Evolutionary conservation across 1,284 basidiomycete species (phyloP).

Genomic region (Trichosporon sp.): DNA sequence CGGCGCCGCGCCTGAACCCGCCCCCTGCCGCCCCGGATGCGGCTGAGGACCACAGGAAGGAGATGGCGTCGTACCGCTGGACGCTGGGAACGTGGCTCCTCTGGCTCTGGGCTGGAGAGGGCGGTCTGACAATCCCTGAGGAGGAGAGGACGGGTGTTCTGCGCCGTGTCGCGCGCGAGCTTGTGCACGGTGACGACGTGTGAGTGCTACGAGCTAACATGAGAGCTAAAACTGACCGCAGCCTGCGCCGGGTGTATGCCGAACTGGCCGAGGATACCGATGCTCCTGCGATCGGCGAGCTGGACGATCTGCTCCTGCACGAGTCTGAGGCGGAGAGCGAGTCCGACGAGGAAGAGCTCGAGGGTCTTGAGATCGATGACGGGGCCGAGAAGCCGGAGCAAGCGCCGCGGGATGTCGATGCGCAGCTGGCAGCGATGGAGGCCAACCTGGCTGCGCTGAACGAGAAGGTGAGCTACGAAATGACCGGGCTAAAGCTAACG

Average conservation of each 20-base stretch:
- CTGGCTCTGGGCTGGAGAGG: slow-evolving; percentile 23
- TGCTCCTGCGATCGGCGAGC: slow-evolving; percentile 5
- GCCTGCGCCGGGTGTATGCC: slow-evolving; percentile 23
- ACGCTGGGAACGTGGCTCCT: slow-evolving; percentile 32
- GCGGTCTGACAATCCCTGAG: slow-evolving; percentile 16
- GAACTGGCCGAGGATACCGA: slow-evolving; percentile 5
- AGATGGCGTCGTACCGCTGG: slow-evolving; percentile 32
- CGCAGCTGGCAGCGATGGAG: slow-evolving; percentile 28
- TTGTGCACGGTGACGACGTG: slow-evolving; percentile 30
- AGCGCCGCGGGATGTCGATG: slow-evolving; percentile 24
- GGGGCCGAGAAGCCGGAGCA: slow-evolving; percentile 10
- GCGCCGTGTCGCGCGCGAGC: slow-evolving; percentile 26
- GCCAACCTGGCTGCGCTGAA: slow-evolving; percentile 26
- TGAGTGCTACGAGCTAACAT: not conserved
- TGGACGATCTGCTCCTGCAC: slow-evolving; percentile 23
- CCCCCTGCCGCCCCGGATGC: slow-evolving; percentile 8
- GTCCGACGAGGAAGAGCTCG: slow-evolving; percentile 25
- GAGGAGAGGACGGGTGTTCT: slow-evolving; percentile 21
- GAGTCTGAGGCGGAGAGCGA: slow-evolving; percentile 6
- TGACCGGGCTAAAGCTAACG: slow-evolving; percentile 5
- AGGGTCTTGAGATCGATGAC: slow-evolving; percentile 30
- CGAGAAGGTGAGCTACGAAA: slow-evolving; percentile 21
- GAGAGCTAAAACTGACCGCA: slow-evolving; percentile 15
- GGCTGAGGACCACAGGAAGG: slow-evolving; percentile 23
- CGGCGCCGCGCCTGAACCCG: slow-evolving; percentile 22